phyloP scores from a whole-genome alignment of 2,329 filamentous ascomycete species.

The Diplodia mutila region DNA sequence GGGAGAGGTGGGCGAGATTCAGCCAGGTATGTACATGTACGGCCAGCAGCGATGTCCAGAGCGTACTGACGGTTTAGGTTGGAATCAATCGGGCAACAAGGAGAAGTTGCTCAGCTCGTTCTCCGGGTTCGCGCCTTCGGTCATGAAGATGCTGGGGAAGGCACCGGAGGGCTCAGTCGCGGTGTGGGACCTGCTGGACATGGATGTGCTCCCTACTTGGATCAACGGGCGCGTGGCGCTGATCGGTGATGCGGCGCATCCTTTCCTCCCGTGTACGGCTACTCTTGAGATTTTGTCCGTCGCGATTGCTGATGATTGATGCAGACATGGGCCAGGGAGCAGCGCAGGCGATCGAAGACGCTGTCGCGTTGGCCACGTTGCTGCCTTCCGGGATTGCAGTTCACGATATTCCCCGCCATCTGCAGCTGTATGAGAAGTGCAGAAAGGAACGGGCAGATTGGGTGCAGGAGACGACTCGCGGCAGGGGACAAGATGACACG shows the following conservation, averaged over 20 bases:
- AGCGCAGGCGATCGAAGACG: slow-evolving; percentile 69
- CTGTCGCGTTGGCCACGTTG: slow-evolving; percentile 60
- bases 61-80: not conserved
- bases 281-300: not conserved
- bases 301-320: not conserved
- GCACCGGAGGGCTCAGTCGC: slow-evolving; percentile 42
- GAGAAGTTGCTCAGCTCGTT: not conserved
- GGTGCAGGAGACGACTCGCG: slow-evolving; percentile 62
- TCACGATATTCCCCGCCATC: slow-evolving; percentile 44
- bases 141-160: slow-evolving; percentile 40
- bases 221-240: slow-evolving; percentile 58
- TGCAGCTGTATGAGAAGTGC: slow-evolving; percentile 63
- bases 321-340: slow-evolving; percentile 64
- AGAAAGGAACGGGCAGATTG: slow-evolving; percentile 60
- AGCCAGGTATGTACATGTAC: not conserved
- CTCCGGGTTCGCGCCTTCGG: not conserved
- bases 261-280: slow-evolving; percentile 62
- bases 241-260: slow-evolving; percentile 70
- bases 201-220: slow-evolving; percentile 63
- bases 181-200: slow-evolving; percentile 51
- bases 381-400: slow-evolving; percentile 25
- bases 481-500: slow-evolving; percentile 52
- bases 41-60: not conserved
- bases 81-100: not conserved
- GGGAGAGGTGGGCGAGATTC: not conserved